Evolutionary conservation across 2,329 filamentous ascomycete genomes (phyloP).

Genomic region (Alternaria sp.): DNA sequence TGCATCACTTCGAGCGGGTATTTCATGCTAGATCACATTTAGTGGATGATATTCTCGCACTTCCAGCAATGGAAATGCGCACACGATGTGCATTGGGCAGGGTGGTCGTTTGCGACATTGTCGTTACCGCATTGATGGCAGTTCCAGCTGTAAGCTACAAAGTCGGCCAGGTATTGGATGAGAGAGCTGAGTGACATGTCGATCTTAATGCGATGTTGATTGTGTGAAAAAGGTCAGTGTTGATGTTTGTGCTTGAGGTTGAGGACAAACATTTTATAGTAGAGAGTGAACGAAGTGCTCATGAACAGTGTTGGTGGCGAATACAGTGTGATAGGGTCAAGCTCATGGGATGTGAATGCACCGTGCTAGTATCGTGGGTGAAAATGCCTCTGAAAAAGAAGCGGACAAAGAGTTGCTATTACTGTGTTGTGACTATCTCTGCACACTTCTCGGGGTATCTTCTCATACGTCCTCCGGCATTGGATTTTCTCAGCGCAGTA

Average conservation of each 20-base stretch:
- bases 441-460: no score
- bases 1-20: not conserved
- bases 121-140: conserved; percentile 3
- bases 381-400: no score
- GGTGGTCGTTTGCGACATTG: not conserved
- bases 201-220: not conserved
- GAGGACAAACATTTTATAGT: not conserved
- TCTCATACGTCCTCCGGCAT: no score
- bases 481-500: no score
- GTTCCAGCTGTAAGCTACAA: not conserved
- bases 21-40: not conserved
- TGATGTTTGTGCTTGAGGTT: not conserved
- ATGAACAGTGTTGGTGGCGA: not conserved
- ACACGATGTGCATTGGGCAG: not conserved
- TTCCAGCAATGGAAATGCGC: conserved; percentile 6
- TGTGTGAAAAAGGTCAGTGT: not conserved
- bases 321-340: not conserved
- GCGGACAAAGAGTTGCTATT: not conserved
- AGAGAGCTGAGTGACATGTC: not conserved
- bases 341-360: not conserved
- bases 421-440: not conserved
- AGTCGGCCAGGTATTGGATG: not conserved
- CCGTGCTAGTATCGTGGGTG: not conserved
- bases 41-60: conserved; percentile 1
- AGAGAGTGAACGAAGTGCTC: not conserved